Conservation (phyloP, 176 grass and related monocot genomes). For the Triticum dicoccoides region DNA sequence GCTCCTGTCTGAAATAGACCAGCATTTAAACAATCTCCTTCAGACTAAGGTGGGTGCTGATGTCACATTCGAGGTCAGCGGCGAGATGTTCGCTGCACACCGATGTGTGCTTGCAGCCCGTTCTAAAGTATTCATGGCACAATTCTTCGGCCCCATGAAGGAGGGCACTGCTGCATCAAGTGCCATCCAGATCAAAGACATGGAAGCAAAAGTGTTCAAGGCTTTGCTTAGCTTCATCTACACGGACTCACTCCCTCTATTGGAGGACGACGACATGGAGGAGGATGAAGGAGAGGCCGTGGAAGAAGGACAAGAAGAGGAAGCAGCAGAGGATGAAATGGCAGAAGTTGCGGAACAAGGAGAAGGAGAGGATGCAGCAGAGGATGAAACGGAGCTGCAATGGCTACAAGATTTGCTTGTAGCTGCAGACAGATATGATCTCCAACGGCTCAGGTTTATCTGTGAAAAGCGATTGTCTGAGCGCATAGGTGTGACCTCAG, state of each 20-base stretch:
- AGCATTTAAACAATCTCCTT: background rate
- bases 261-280: background rate
- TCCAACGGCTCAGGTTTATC: too few relatives aligned
- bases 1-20: background rate
- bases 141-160: background rate
- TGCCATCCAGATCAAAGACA: background rate
- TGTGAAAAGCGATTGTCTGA: too few relatives aligned
- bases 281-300: background rate
- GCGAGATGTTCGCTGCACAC: background rate
- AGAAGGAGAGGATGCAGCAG: too few relatives aligned
- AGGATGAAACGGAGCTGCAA: too few relatives aligned
- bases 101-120: background rate
- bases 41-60: background rate
- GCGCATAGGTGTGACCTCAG: too few relatives aligned
- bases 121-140: background rate
- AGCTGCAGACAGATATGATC: too few relatives aligned
- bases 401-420: too few relatives aligned
- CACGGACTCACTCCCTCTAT: background rate
- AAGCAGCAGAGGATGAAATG: too few relatives aligned
- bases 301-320: background rate
- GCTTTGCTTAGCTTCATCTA: background rate
- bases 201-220: background rate
- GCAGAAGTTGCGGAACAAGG: too few relatives aligned
- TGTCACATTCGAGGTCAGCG: background rate
- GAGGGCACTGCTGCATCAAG: background rate